Conservation (phyloP, 2,329 filamentous ascomycete species). For the Neoscytalidium dimidiatum region DNA sequence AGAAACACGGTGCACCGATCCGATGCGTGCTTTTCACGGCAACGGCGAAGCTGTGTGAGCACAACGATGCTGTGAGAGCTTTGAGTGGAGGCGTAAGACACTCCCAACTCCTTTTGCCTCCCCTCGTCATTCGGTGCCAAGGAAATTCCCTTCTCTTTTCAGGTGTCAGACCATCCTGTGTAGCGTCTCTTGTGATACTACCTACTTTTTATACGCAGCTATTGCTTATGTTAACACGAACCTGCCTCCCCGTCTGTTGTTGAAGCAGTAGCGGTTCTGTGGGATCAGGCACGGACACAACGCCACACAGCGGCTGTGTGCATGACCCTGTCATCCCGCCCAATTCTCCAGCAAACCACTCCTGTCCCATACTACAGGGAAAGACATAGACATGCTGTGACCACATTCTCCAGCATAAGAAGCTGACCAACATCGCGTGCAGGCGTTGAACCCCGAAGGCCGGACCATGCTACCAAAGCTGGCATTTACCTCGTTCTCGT, state of each 20-base stretch:
- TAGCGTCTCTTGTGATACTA: background rate
- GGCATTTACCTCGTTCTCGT: conserved; percentile 76
- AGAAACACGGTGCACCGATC: conserved; percentile 70
- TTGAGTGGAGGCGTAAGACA: conserved; percentile 47
- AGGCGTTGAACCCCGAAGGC: conserved; percentile 78
- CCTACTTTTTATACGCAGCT: background rate
- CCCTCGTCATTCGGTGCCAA: background rate
- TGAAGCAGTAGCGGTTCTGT: conserved; percentile 31
- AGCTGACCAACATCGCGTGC: background rate
- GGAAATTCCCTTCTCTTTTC: background rate
- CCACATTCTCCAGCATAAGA: background rate
- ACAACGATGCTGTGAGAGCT: conserved; percentile 84
- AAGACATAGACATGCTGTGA: background rate
- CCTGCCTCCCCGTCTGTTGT: background rate
- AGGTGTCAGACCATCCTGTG: conserved; percentile 10
- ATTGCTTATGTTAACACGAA: background rate
- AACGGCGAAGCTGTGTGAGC: conserved; percentile 68
- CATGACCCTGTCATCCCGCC: background rate
- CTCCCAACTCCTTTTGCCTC: conserved; percentile 26
- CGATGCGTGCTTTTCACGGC: conserved; percentile 86
- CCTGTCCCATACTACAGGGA: background rate
- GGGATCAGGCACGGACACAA: background rate
- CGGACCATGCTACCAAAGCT: conserved; percentile 72
- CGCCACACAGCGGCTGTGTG: background rate
- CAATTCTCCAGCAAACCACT: background rate